Percentiles rank a stretch among this genome's conserved stretches.
These are phyloP conservation scores for Xerocomus nothofagi DNA, from an alignment of 1,284 basidiomycete species.

Conservation along the genomic window DNA sequence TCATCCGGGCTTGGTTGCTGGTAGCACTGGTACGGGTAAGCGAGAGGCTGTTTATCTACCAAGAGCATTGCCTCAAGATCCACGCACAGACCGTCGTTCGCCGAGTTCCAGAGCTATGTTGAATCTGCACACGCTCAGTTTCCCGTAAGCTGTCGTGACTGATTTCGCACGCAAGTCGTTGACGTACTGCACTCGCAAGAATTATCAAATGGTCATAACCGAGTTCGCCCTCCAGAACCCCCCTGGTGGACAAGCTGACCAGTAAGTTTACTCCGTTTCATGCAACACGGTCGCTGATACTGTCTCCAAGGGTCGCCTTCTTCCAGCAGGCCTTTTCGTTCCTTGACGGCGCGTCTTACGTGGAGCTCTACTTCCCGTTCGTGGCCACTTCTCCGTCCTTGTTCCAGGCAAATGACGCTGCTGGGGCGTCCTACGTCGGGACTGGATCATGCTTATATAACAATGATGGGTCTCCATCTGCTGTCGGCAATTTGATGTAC, in stretches of 20 bases:
- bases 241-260: conserved; percentile 34
- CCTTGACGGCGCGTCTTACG: conserved; percentile 32
- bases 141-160: conserved; percentile 20
- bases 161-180: conserved; percentile 1
- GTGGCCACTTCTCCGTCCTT: conserved; percentile 33
- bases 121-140: conserved; percentile 31
- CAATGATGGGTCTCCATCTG: conserved; percentile 24
- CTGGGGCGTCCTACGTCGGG: conserved; percentile 15
- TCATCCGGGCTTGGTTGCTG: neutral
- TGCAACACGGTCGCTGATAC: conserved; percentile 3
- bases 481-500: conserved; percentile 27
- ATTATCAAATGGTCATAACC: conserved; percentile 25
- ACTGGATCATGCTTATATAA: conserved; percentile 34
- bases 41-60: neutral
- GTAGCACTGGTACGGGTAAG: conserved; percentile 39
- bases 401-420: conserved; percentile 14
- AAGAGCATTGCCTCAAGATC: neutral
- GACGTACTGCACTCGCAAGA: conserved; percentile 7
- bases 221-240: conserved; percentile 37
- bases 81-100: conserved; percentile 22
- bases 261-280: conserved; percentile 23
- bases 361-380: conserved; percentile 39
- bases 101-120: conserved; percentile 31
- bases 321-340: conserved; percentile 35
- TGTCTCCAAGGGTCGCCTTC: conserved; percentile 27